Evolutionary conservation across 192 early-diverging fungal species (phyloP).

Genomic region (Entomortierella lignicola): DNA sequence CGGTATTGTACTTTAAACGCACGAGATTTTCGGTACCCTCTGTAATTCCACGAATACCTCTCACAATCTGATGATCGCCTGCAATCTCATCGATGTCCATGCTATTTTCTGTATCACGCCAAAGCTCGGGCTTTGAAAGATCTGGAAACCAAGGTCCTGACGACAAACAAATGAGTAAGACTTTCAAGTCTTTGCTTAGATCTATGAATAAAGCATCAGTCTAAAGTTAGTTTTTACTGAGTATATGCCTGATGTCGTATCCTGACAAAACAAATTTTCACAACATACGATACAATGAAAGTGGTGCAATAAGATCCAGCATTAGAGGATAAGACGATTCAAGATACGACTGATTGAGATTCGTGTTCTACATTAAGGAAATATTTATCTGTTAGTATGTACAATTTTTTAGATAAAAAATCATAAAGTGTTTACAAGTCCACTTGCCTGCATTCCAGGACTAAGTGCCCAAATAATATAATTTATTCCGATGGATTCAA

Average conservation of each 20-base stretch:
- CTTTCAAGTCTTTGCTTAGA: slow-evolving; percentile 10
- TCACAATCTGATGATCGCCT: slow-evolving; percentile 18
- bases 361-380: slow-evolving; percentile 11
- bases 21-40: slow-evolving; percentile 33
- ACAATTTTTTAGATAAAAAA: too few relatives aligned
- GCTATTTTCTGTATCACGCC: neutral
- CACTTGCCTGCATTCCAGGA: slow-evolving; percentile 46
- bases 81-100: slow-evolving; percentile 7
- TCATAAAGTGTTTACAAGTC: too few relatives aligned
- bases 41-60: neutral
- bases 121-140: slow-evolving; percentile 21
- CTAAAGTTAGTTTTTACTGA: too few relatives aligned
- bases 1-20: slow-evolving; percentile 16
- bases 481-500: slow-evolving; percentile 23
- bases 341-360: slow-evolving; percentile 21
- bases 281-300: slow-evolving; percentile 9
- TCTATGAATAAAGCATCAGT: too few relatives aligned
- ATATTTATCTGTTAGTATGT: too few relatives aligned
- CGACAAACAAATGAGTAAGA: slow-evolving; percentile 29
- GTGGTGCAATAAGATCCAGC: slow-evolving; percentile 30
- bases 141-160: slow-evolving; percentile 45
- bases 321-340: slow-evolving; percentile 33
- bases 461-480: slow-evolving; percentile 46
- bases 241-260: too few relatives aligned
- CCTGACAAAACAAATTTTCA: neutral